Conservation (phyloP, 345 rosid species). For the Linum trigynum region DNA sequence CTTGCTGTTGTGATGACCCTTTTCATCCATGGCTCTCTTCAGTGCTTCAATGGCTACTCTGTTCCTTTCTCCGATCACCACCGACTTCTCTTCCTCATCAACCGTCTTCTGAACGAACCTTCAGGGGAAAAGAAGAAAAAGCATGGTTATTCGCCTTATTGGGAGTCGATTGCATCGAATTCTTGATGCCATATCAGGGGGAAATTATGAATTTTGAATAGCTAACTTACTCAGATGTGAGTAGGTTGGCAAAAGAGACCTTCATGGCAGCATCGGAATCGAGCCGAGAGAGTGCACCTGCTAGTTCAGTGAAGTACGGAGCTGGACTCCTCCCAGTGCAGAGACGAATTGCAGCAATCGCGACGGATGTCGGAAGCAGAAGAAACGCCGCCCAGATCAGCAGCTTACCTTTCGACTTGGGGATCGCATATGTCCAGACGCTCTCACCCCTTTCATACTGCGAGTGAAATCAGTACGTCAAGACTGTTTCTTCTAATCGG, state of each 20-base stretch:
- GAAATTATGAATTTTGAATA: background rate
- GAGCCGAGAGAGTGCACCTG: constrained; percentile 63
- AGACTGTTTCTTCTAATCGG: no score
- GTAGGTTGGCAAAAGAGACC: constrained; percentile 70
- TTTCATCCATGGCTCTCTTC: no score
- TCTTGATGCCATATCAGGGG: background rate
- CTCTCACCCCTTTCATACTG: constrained; percentile 81
- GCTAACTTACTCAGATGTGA: constrained; percentile 74
- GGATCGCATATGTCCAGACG: constrained; percentile 71
- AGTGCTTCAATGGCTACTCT: constrained; percentile 42
- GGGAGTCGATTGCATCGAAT: background rate
- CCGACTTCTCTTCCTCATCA: constrained; percentile 67
- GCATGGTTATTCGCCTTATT: no score
- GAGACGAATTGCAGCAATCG: constrained; percentile 12
- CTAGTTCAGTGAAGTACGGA: constrained; percentile 63
- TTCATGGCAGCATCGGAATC: constrained; percentile 87
- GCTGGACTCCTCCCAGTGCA: constrained; percentile 54
- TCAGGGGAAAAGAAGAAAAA: constrained; percentile 13
- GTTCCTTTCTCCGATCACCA: constrained; percentile 90
- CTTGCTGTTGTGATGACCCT: no score
- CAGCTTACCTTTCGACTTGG: constrained; percentile 71
- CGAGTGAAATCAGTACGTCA: no score
- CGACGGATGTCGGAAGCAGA: no score
- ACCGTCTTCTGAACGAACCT: constrained; percentile 71
- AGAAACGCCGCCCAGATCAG: constrained; percentile 46